Conservation (phyloP, 106 monocot species). For the Dioscorea zingiberensis region DNA sequence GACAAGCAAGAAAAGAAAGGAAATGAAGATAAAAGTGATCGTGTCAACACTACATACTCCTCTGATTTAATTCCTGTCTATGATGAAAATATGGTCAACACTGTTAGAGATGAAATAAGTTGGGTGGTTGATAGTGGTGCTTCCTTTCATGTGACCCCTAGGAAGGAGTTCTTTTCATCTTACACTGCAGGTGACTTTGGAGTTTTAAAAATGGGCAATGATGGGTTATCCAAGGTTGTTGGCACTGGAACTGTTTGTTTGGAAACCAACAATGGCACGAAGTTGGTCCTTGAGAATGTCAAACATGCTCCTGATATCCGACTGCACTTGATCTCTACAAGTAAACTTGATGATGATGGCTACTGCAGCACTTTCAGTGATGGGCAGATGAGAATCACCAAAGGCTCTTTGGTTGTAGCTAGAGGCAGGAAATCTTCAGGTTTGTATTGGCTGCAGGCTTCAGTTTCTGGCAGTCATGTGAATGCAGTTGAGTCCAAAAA, state of each 20-base stretch:
- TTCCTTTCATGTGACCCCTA: background rate
- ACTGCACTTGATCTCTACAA: constrained; percentile 7
- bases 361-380: background rate
- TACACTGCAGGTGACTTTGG: constrained; percentile 12
- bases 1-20: background rate
- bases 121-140: constrained; percentile 10
- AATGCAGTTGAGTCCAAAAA: background rate
- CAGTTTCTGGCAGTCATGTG: background rate
- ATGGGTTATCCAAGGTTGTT: background rate
- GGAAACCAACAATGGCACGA: background rate
- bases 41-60: too few relatives aligned
- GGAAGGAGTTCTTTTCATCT: constrained; percentile 5
- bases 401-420: constrained; percentile 11
- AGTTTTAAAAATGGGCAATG: constrained; percentile 8
- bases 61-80: background rate
- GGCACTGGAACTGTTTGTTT: constrained; percentile 6
- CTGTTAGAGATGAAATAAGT: background rate
- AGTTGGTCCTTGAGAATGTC: constrained; percentile 4
- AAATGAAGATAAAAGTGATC: background rate
- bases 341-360: constrained; percentile 16
- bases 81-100: background rate
- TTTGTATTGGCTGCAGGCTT: background rate
- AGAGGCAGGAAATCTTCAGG: constrained; percentile 5
- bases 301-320: background rate
- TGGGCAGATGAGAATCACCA: constrained; percentile 1